These are phyloP conservation scores for Nemania diffusa DNA, from an alignment of 2,329 filamentous ascomycete genomes.

Conservation along the genomic window DNA sequence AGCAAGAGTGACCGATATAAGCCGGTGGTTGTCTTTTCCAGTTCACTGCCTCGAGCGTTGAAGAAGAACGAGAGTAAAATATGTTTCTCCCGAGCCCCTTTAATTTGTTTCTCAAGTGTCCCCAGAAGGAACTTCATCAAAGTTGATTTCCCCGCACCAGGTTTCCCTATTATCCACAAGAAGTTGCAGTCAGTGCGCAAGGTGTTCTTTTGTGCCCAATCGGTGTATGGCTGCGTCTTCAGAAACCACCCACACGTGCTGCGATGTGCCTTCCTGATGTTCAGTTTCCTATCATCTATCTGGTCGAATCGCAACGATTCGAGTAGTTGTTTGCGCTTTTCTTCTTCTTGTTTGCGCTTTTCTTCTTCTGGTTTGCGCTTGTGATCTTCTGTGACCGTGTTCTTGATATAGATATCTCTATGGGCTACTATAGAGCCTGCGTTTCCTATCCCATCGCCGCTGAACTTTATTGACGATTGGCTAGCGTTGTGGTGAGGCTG, in stretches of 20 bases:
- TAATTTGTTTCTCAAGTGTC: constrained; percentile 30
- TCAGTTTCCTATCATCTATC: constrained; percentile 38
- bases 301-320: constrained; percentile 39
- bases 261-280: constrained; percentile 37
- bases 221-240: constrained; percentile 42
- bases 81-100: constrained; percentile 24
- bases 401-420: constrained; percentile 6
- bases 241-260: constrained; percentile 45
- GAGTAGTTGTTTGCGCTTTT: constrained; percentile 6
- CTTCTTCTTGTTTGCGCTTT: not conserved
- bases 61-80: constrained; percentile 57
- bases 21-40: constrained; percentile 59
- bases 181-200: constrained; percentile 48
- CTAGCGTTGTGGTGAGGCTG: too few relatives aligned
- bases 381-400: too few relatives aligned
- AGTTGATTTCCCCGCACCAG: constrained; percentile 56
- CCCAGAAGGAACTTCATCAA: constrained; percentile 53
- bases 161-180: constrained; percentile 58
- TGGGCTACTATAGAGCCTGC: not conserved
- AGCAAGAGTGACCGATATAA: constrained; percentile 62
- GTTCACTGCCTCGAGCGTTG: constrained; percentile 56
- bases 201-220: constrained; percentile 47
- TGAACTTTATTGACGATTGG: constrained; percentile 2
- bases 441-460: constrained; percentile 12
- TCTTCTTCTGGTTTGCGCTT: too few relatives aligned